Percentiles rank a stretch among this genome's conserved stretches.
These are phyloP conservation scores for Clavispora fructus DNA, from an alignment of 805 yeast genomes.

Conservation along the genomic window DNA sequence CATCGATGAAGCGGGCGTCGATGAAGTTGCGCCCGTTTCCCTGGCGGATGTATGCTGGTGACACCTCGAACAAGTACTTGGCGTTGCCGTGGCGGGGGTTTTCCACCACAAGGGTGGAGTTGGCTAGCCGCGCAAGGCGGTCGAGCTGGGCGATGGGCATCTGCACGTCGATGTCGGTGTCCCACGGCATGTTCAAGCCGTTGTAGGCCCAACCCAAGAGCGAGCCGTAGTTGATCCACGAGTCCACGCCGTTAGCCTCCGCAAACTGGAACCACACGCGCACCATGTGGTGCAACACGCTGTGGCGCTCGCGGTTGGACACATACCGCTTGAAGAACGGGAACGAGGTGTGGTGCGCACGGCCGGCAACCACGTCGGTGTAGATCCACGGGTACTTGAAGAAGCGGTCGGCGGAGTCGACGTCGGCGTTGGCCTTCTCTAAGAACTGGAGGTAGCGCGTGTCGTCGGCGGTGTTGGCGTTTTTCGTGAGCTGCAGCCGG, in stretches of 20 bases:
- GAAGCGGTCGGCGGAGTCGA: conserved; percentile 23
- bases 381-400: conserved; percentile 39
- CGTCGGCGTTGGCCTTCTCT: conserved; percentile 18
- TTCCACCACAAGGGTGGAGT: conserved; percentile 12
- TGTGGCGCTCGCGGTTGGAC: conserved; percentile 31
- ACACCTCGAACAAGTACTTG: conserved; percentile 15
- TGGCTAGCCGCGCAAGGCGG: conserved; percentile 9
- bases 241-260: conserved; percentile 22
- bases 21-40: conserved; percentile 18
- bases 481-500: conserved; percentile 12
- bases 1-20: conserved; percentile 18
- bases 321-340: conserved; percentile 35
- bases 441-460: conserved; percentile 24
- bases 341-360: conserved; percentile 25
- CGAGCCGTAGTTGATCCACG: conserved; percentile 28
- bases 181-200: conserved; percentile 18
- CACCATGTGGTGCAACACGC: conserved; percentile 33
- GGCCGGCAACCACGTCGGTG: conserved; percentile 30
- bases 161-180: conserved; percentile 16
- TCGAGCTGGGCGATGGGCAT: conserved; percentile 14
- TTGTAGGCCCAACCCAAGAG: conserved; percentile 17
- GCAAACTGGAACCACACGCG: conserved; percentile 34
- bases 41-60: conserved; percentile 17
- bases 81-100: conserved; percentile 16
- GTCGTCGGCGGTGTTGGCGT: conserved; percentile 15